Evolutionary conservation across 2,329 filamentous ascomycete genomes (phyloP), one percentile per base, ranked within the genome.

Genomic region (Xylaria sp.): DNA sequence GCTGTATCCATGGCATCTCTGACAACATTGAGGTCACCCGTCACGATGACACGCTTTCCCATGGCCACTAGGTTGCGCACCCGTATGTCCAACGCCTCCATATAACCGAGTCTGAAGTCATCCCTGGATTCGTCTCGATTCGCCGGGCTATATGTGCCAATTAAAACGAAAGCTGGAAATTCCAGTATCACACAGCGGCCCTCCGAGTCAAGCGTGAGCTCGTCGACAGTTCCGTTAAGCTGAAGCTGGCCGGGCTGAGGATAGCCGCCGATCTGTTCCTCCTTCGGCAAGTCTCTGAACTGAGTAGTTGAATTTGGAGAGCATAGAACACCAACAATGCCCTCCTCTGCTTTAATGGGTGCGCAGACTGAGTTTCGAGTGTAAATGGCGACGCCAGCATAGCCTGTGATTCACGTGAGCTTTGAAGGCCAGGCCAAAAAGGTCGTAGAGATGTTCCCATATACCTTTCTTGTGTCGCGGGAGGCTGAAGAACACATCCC

Each of bases 401-500:
- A 99, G 27, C 96, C 94, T 97, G 44, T 16, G 35, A 27, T 42
- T n/a, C 18, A 13, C 57, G 61, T 74, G 58, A 73, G 53, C 50
- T 13, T 13, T 50, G 35, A 27, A 35, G 23, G 29, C 13, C 25
- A 25, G 51, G 21, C 2, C 18, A 57, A 21, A 53, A 21, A 5
- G n/a, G 47, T 9, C 5, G 18, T 13, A 25, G 35, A 35, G 4
- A 23, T 48, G 2, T 47, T 42, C 25, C 21, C 21, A 57, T 71
- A 32, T 82, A 91, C 93, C 95, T 84, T 98, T 98, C 80, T 98
- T 98, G 77, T 97, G 87, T 78, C 91, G 93, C 0, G 96, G 96
- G 27, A 99, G 84, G 78, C 94, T 98, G 81, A 98, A 98, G 81
- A 91, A 97, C 72, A 94, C 94, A 78, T 99, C 96, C 95, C 95